Evolutionary conservation across 768 basidiomycete genomes (phyloP), one percentile per base, ranked within the genome.

Genomic region (Mycena rosella): DNA sequence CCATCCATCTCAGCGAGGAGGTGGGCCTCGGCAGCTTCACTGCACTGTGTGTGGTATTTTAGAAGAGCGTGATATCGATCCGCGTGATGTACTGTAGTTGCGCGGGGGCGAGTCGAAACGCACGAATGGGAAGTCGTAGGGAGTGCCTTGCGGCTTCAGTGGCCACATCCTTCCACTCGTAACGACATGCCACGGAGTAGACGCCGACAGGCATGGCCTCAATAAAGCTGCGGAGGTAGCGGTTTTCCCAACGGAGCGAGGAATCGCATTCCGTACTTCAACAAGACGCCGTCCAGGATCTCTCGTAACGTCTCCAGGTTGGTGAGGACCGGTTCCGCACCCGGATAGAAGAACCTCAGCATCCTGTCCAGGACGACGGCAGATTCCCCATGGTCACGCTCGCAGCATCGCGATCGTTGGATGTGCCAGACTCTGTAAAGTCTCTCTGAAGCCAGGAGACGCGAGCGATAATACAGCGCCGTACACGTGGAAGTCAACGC

Each of bases 151-250:
- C 58, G 11, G 58, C 58, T 6, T 22, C 58, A 13, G 1, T 36
- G 14, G 58, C 58, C 13, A 60, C 10, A 18, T 60, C 58, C 34
- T 27, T 49, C 58, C 58, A 60, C 22, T 47, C 47, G n/a, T 60
- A 30, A 13, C 42, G 32, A 36, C 57, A 59, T 20, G 58, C 58
- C 10, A 60, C 34, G 11, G 58, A 45, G 24, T 45, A 60, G 45
- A 36, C 58, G 5, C 30, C 45, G 14, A 60, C 32, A 18, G 57
- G 45, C 11, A 30, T 1, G 4, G 29, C 6, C 10, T 48, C n/a
- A 6, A 60, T 34, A n/a, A 36, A 49, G 1, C 0, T 14, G 32
- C n/a, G n/a, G 3, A 60, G 58, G 14, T 60, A 34, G 24, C n/a
- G 14, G n/a, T 27, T 48, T 60, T 3, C 17, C 47, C 18, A n/a